A percentile compares a stretch with the other conserved stretches of the same genome.
Evolutionary conservation across 2,329 filamentous ascomycete species (phyloP).

Genomic region (Tothia fuscella): DNA sequence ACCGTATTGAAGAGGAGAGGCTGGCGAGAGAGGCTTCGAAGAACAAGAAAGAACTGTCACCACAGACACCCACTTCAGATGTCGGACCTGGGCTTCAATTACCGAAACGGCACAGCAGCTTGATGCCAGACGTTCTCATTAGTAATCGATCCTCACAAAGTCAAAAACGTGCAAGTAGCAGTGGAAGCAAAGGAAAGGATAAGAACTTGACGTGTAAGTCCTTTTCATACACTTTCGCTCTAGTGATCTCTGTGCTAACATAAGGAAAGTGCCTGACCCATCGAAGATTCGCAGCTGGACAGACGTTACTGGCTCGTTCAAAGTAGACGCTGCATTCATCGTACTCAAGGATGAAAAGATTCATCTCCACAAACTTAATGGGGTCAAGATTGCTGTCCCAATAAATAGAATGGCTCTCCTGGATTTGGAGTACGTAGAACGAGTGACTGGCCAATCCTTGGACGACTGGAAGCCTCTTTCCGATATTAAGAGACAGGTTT

Average conservation of each 20-base stretch:
- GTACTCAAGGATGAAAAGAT: conserved; percentile 93
- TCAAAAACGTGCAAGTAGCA: conserved; percentile 5
- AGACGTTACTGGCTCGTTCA: conserved; percentile 89
- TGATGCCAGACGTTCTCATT: conserved; percentile 37
- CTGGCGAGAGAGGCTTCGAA: conserved; percentile 60
- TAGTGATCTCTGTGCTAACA: not conserved
- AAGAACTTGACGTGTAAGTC: not conserved
- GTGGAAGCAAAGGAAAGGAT: too few relatives aligned
- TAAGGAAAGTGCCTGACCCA: conserved; percentile 61
- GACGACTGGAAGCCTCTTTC: conserved; percentile 88
- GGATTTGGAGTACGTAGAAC: conserved; percentile 91
- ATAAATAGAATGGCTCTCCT: conserved; percentile 90
- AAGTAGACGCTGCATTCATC: conserved; percentile 92
- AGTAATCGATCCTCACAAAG: too few relatives aligned
- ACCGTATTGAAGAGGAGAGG: conserved; percentile 66
- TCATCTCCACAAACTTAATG: conserved; percentile 94
- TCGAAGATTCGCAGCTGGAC: conserved; percentile 85
- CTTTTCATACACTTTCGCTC: conserved; percentile 4
- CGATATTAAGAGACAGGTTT: conserved; percentile 50
- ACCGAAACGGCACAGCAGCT: conserved; percentile 68
- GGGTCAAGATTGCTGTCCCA: conserved; percentile 95
- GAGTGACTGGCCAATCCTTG: conserved; percentile 71
- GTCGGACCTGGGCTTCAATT: conserved; percentile 68
- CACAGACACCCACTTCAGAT: conserved; percentile 47
- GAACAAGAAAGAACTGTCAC: conserved; percentile 40